Evolutionary conservation across 2,329 filamentous ascomycete species (phyloP), one percentile per base, ranked within the genome.

Genomic region (Fusarium nanum): DNA sequence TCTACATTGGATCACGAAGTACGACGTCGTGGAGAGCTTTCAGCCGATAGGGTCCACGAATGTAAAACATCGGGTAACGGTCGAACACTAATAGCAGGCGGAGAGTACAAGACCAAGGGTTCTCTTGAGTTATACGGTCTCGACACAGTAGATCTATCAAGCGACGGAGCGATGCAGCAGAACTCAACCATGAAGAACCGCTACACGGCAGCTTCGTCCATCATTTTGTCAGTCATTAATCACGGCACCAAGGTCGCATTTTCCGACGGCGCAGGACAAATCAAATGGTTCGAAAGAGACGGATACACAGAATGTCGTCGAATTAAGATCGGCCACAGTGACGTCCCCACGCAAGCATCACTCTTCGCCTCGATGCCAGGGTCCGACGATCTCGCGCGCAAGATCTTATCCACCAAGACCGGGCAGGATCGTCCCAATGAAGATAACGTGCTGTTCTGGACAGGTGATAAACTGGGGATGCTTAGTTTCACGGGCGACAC

Each of bases 241-340:
- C 95, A 98, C 71, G 95, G 95, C 7, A 92, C 91, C 10, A 87
- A 92, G 7, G 86, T 98, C 32, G 93, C 93, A 20, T 92, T 92
- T 70, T 93, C 93, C 4, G 95, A 98, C 75, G 92, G 92, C 1
- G 89, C 93, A 25, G 95, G 95, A 0, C 89, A 91, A 53, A 79
- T 98, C 68, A 95, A 93, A 78, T 98, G 95, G 94, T 89, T 97
- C 46, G 95, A 98, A 79, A 86, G 94, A 37, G 93, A 98, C 75
- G 94, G 92, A 1, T 84, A 85, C 64, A 89, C 87, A 8, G 87
- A 90, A 71, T 85, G 87, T 44, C 83, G 88, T 52, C 79, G 81
- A 67, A 81, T 85, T 66, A 84, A 81, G 70, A 85, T 91, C 28
- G 87, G 88, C 3, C 83, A 88, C 62, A 86, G 85, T 73, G 84